Evolutionary conservation across 1,284 basidiomycete genomes (phyloP), one percentile per base, ranked within the genome.

Genomic region (Melampsora larici-populina): DNA sequence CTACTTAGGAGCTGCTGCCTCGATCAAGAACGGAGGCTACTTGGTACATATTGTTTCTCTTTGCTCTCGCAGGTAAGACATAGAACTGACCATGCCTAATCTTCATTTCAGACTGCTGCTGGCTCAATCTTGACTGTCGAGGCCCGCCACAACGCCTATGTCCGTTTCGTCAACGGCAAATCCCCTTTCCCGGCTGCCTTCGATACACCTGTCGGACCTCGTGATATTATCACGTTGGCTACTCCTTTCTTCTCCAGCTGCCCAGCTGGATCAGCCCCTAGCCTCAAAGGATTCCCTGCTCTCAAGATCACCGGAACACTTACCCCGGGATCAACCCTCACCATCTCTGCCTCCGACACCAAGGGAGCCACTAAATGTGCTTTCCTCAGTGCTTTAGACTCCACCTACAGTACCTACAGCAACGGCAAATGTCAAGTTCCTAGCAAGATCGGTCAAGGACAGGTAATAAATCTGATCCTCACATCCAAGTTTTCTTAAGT

Each of bases 101-200:
- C 21, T 6, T 66, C 4, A 15, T 46, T 3, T 26, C 24, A 75
- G 79, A 85, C 85, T 9, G 85, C 85, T n/a, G 85, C 86, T 3
- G 85, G 71, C 9, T 79, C 83, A 55, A 83, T 86, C 78, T 79
- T 85, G 40, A 82, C 84, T 17, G 82, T 82, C 36, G 85, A 85
- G 78, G 83, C 81, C n/a, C 73, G 73, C 46, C 73, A 75, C 73
- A 75, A 75, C 65, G 73, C 73, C 18, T 75, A 75, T 43, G 51
- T 75, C 43, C 65, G 73, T 67, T 58, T 75, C 11, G 73, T 55
- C 33, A 75, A 75, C 31, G 73, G 73, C 2, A 29, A 67, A 68
- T 68, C 73, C 15, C 65, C 73, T 24, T 75, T 75, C 73, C 73
- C 73, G n/a, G 48, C 49, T n/a, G 29, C 73, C 5, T 68, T 75